These are phyloP conservation scores for Wakefieldia striispora DNA, from an alignment of 768 basidiomycete genomes.

Conservation along the genomic window DNA sequence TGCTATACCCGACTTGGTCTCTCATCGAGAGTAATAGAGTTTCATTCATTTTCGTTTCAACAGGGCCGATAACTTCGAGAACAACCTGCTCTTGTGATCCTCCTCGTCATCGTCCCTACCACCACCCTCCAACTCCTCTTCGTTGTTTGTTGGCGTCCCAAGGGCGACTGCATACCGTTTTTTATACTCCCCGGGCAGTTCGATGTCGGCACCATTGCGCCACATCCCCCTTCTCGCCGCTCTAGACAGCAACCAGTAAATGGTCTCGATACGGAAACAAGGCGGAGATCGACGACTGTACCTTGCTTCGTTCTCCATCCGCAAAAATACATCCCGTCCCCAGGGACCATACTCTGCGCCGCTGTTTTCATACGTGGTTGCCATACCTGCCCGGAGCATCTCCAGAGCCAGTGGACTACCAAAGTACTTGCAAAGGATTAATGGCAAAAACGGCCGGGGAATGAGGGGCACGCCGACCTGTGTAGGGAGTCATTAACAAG, in stretches of 20 bases:
- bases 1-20: too few relatives aligned
- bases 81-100: not conserved
- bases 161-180: constrained; percentile 46
- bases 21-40: too few relatives aligned
- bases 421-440: constrained; percentile 34
- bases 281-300: constrained; percentile 31
- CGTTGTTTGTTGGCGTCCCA: constrained; percentile 1
- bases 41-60: constrained; percentile 1
- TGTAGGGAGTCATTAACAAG: not conserved
- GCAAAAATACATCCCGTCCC: constrained; percentile 63
- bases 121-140: not conserved
- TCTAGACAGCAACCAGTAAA: constrained; percentile 34
- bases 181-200: constrained; percentile 83
- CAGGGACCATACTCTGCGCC: constrained; percentile 78
- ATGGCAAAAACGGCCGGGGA: constrained; percentile 53
- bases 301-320: constrained; percentile 66
- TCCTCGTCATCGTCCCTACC: not conserved
- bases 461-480: constrained; percentile 66
- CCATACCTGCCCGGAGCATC: constrained; percentile 82
- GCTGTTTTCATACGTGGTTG: constrained; percentile 67
- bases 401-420: constrained; percentile 58
- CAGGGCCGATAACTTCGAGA: constrained; percentile 8
- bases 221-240: constrained; percentile 72
- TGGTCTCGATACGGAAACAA: not conserved
- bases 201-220: constrained; percentile 49